Conservation (phyloP, 306 rosid species). For the Hippophae gyantsensis region DNA sequence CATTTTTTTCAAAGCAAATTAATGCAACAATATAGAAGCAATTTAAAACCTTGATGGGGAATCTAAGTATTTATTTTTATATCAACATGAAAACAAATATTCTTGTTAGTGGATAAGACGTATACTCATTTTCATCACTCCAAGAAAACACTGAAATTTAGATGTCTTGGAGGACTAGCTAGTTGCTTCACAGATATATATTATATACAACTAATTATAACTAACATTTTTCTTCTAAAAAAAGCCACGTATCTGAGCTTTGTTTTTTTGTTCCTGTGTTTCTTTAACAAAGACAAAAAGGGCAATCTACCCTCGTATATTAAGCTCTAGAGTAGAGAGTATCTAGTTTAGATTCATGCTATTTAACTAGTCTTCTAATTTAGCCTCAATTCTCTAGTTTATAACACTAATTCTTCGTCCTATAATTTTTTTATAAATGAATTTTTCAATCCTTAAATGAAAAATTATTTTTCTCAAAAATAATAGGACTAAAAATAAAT, state of each 20-base stretch:
- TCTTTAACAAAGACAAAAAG: constrained; percentile 29
- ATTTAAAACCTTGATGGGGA: constrained; percentile 21
- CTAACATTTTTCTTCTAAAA: constrained; percentile 26
- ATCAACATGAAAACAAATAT: constrained; percentile 31
- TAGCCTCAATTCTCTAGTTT: too few relatives aligned
- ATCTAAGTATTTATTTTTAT: constrained; percentile 24
- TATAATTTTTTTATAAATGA: too few relatives aligned
- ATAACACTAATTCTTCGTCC: too few relatives aligned
- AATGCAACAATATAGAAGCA: background rate
- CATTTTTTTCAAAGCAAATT: background rate
- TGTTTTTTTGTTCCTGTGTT: constrained; percentile 28
- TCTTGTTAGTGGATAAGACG: constrained; percentile 46
- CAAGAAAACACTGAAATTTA: constrained; percentile 77
- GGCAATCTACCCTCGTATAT: constrained; percentile 30
- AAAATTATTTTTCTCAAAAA: too few relatives aligned
- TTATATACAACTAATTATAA: constrained; percentile 12
- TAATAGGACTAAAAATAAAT: too few relatives aligned
- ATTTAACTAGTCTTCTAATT: too few relatives aligned
- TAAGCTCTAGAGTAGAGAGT: constrained; percentile 16
- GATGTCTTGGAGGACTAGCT: constrained; percentile 31
- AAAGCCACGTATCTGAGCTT: background rate
- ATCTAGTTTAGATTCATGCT: constrained; percentile 4
- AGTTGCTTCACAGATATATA: constrained; percentile 17
- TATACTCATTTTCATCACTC: constrained; percentile 36
- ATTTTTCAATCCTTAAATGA: too few relatives aligned